These are phyloP conservation scores for Erodium maritimum DNA, from an alignment of 345 rosid species.

Conservation along the genomic window DNA sequence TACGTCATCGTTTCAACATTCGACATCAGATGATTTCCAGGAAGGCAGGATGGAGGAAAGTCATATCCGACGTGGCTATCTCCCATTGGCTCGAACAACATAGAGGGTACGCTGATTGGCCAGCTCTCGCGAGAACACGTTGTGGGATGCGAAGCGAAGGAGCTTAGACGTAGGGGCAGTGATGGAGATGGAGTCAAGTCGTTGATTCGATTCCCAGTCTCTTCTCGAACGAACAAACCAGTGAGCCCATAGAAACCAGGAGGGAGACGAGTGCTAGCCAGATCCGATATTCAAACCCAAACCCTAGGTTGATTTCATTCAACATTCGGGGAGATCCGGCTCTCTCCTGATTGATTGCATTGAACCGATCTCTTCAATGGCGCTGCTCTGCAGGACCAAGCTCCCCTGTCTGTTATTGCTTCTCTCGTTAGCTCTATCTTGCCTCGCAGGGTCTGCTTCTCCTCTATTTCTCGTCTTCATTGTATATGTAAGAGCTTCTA, in stretches of 20 bases:
- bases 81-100: slow-evolving; percentile 6
- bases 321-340: slow-evolving; percentile 23
- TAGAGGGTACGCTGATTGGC: slow-evolving; percentile 9
- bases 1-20: too few species aligned
- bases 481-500: neutral
- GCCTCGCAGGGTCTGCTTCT: slow-evolving; percentile 47
- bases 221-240: neutral
- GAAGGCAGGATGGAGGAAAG: neutral
- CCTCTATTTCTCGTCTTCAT: neutral
- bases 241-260: neutral
- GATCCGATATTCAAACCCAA: slow-evolving; percentile 4
- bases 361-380: slow-evolving; percentile 26
- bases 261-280: neutral
- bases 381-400: slow-evolving; percentile 27
- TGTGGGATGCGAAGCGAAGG: neutral
- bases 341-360: slow-evolving; percentile 26
- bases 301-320: slow-evolving; percentile 3
- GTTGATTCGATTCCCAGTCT: slow-evolving; percentile 3
- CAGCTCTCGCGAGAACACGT: slow-evolving; percentile 11
- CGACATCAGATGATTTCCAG: too few species aligned
- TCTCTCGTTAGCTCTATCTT: slow-evolving; percentile 30
- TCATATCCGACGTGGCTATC: slow-evolving; percentile 6
- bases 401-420: slow-evolving; percentile 38
- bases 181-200: slow-evolving; percentile 7
- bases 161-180: neutral